These are phyloP conservation scores for Fusarium stilboides DNA, from an alignment of 2,329 filamentous ascomycete species.

Conservation along the genomic window DNA sequence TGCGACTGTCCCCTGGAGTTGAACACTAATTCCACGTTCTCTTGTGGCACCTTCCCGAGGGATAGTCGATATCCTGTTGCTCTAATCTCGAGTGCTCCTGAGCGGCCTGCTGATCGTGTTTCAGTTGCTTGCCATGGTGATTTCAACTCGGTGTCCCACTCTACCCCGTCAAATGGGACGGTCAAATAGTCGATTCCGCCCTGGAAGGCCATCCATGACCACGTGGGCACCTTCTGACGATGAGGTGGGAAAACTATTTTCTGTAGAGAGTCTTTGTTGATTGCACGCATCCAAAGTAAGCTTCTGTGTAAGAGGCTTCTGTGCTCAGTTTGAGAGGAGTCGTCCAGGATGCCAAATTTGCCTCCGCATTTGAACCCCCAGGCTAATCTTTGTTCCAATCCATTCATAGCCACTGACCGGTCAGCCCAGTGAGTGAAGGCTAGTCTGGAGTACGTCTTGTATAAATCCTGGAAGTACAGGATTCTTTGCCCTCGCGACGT, in stretches of 20 bases:
- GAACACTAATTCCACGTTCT: not conserved
- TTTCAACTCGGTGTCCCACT: conserved; percentile 6
- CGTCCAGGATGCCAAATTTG: conserved; percentile 7
- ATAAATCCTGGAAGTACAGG: conserved; percentile 19
- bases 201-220: conserved; percentile 28
- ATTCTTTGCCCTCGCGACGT: not conserved
- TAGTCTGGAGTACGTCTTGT: conserved; percentile 9
- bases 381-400: conserved; percentile 3
- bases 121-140: not conserved
- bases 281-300: conserved; percentile 8
- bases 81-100: not conserved
- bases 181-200: conserved; percentile 14
- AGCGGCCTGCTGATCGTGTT: not conserved
- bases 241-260: conserved; percentile 1
- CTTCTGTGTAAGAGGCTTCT: conserved; percentile 2
- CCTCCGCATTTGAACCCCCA: conserved; percentile 5
- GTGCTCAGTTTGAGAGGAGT: not conserved
- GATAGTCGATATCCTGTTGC: not conserved
- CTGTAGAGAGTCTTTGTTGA: not conserved
- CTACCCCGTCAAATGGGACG: conserved; percentile 7
- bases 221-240: conserved; percentile 7
- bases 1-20: not conserved
- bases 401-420: conserved; percentile 15
- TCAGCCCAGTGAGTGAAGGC: not conserved
- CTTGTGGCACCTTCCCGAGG: not conserved